Percentiles rank a stretch among this genome's conserved stretches.
Conservation (phyloP, 140 eudicot genomes). For the Senecio squalidus region DNA sequence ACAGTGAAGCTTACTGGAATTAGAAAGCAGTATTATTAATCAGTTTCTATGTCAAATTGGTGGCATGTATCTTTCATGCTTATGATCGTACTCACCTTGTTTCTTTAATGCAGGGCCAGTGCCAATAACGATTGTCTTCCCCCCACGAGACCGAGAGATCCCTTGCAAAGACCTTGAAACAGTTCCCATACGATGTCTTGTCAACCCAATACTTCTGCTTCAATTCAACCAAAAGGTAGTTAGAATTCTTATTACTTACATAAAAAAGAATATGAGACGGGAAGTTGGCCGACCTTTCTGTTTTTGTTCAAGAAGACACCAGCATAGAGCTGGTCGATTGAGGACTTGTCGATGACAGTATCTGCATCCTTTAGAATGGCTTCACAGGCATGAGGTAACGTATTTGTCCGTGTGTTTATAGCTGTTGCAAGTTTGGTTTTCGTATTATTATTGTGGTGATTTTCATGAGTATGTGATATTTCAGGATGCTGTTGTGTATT, state of each 20-base stretch:
- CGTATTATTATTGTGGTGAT: slow-evolving; percentile 7
- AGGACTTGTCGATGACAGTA: slow-evolving; percentile 35
- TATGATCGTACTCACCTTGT: slow-evolving; percentile 37
- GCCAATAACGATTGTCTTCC: slow-evolving; percentile 63
- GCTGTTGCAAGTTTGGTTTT: slow-evolving; percentile 6
- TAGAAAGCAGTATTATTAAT: no score
- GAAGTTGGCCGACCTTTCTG: slow-evolving; percentile 35
- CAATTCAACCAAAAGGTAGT: slow-evolving; percentile 10
- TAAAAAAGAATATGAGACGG: no score
- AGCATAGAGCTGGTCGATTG: slow-evolving; percentile 39
- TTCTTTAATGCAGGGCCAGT: slow-evolving; percentile 49
- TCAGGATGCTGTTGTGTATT: slow-evolving; percentile 20
- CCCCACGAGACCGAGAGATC: slow-evolving; percentile 66
- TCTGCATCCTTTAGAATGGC: slow-evolving; percentile 64
- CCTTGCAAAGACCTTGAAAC: slow-evolving; percentile 65
- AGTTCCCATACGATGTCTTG: slow-evolving; percentile 46
- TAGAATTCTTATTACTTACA: no score
- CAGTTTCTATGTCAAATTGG: neutral
- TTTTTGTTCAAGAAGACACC: slow-evolving; percentile 71
- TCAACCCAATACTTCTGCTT: slow-evolving; percentile 72
- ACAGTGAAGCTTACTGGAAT: no score
- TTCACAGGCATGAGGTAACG: slow-evolving; percentile 56
- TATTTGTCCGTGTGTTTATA: slow-evolving; percentile 15
- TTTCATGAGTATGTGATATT: neutral
- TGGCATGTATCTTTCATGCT: neutral